Evolutionary conservation across 192 early-diverging fungal species (phyloP), one percentile per base, ranked within the genome.

Genomic region (Martensiomyces pterosporus): DNA sequence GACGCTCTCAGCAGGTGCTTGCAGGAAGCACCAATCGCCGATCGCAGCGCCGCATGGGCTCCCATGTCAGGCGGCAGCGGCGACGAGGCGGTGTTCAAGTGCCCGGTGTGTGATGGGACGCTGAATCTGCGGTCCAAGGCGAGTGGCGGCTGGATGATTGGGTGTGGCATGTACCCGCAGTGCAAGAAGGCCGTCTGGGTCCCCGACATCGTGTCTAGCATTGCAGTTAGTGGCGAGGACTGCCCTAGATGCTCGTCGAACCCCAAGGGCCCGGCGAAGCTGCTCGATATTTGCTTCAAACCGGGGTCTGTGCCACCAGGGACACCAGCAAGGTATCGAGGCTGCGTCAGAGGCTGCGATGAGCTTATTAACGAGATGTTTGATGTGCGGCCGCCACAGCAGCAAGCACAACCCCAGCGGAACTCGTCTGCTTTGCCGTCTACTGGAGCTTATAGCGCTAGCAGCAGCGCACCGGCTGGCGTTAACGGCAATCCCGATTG

Each of bases 111-210:
- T 16, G 34, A 47, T 24, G 60, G 60, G 29, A 55, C 27, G 12
- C 23, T 48, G 37, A 9, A 24, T 2, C 46, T 58, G 49, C 43
- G 53, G 3, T 12, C 62, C 27, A 26, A 32, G 10, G 15, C 23
- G 13, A 57, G 39, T 17, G 44, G 47, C 10, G 40, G 55, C 1
- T 71, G 59, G 58, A 55, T 77, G 54, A 16, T 65, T 33, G 79
- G 75, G 0, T 82, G 80, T 39, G 39, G 26, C 4, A 23, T 54
- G 18, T 82, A 67, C 33, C 80, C 80, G 16, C 56, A 55, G 38
- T 82, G 80, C 55, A 57, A 39, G 17, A 46, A 40, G 9, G 35
- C 51, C 9, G 36, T 79, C 4, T 80, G 73, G 64, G 17, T 80
- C 4, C 79, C 79, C 0, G 52, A 58, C 26, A 21, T 39, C 9